phyloP scores from a whole-genome alignment of 495 filamentous ascomycete species.

The Penicillium paradoxum region DNA sequence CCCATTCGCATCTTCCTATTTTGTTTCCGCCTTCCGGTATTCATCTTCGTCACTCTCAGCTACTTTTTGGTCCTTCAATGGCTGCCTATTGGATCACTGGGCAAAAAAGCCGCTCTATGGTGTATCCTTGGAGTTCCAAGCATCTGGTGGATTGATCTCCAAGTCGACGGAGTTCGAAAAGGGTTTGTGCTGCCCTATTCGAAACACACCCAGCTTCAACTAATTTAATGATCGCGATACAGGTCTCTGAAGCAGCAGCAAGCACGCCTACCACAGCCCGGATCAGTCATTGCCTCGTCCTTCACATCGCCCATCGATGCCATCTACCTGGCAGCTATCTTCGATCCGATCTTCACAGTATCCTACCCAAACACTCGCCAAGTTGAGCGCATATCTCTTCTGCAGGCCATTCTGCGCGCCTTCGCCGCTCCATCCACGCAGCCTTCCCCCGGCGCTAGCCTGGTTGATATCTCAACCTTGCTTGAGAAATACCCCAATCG shows the following conservation, averaged over 20 bases:
- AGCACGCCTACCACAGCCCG: constrained; percentile 65
- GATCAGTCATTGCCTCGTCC: constrained; percentile 78
- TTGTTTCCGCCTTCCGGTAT: constrained; percentile 70
- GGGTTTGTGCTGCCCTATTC: constrained; percentile 48
- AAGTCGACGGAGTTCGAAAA: constrained; percentile 91
- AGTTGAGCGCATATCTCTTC: constrained; percentile 70
- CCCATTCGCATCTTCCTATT: constrained; percentile 68
- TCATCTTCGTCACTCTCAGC: constrained; percentile 58
- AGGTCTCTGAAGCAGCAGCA: constrained; percentile 58
- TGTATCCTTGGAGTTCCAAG: constrained; percentile 77
- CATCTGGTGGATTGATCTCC: constrained; percentile 96
- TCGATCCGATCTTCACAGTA: constrained; percentile 88
- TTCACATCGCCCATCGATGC: constrained; percentile 91
- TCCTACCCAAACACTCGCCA: constrained; percentile 68
- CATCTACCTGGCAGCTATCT: constrained; percentile 93
- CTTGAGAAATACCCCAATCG: constrained; percentile 63
- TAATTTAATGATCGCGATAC: neutral
- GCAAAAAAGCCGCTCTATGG: constrained; percentile 83
- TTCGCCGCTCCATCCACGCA: constrained; percentile 54
- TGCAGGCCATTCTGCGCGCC: constrained; percentile 67
- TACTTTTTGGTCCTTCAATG: constrained; percentile 83
- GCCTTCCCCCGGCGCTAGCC: constrained; percentile 41
- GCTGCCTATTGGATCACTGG: constrained; percentile 74
- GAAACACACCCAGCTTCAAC: neutral
- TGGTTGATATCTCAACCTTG: constrained; percentile 59